Base-by-base conservation (phyloP, 495 filamentous ascomycete species). In the Rhizodiscina lignyota region DNA sequence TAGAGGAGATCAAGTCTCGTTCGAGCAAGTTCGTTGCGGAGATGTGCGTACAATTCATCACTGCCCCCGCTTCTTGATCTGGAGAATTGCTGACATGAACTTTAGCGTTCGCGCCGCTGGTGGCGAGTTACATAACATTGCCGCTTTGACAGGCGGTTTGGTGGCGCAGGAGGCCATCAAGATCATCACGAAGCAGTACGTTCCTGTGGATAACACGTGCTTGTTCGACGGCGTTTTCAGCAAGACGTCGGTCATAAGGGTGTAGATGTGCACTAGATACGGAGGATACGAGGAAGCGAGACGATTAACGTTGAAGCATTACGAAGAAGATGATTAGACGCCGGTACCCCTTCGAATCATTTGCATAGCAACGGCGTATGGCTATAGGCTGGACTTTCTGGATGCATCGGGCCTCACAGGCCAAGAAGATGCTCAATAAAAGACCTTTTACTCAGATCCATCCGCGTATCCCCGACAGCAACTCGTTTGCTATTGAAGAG, bases 151-250 rank as follows among this genome's bases (percentile, higher is more conserved):
- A 5, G 89, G 91, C 15, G 91, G 89, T 0, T 75, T 99, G 58
- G 79, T 91, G 18, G 83, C 86, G 20, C 89, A 99, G 59, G 89
- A 99, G 62, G 70, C 83, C 20, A 84, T 96, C 52, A 99, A 99
- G 66, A 76, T 93, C 19, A 66, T 96, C 40, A 99, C 89, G 32
- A 75, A 83, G 55, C 89, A 99, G 65, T 99, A 99, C 62, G 70
- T 93, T 10, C 89, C 89, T 13, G 70, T 93, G 36, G 84, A 94
- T 49, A 89, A 94, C 54, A 87, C 80, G 6, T 87, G 83, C 53
- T 63, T 96, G 36, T 94, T 91, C 51, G 85, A 96, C 61, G 89
- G 89, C 30, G 77, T 93, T 17, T 61, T 54, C 38, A 91, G 85
- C 57, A 75, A 73, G 55, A 79, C 68, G 37, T 74, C 77, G 51